Conservation (phyloP, 208 protist species). For the Wallacemonas collosoma region DNA sequence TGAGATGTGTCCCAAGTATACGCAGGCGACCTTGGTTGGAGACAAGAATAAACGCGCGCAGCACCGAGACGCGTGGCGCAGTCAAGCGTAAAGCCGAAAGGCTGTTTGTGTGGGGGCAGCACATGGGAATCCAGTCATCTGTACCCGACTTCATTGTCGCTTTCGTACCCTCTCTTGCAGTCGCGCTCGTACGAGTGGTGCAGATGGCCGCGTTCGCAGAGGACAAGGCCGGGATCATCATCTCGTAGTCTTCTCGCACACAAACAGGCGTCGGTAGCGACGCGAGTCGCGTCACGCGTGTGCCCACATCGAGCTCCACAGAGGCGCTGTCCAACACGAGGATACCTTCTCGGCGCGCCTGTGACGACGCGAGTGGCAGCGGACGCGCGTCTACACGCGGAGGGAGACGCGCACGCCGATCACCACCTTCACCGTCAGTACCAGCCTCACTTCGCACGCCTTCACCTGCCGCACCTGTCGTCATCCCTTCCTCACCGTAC, state of each 20-base stretch:
- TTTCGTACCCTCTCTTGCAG: background rate
- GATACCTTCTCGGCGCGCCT: constrained; percentile 46
- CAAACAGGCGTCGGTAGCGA: background rate
- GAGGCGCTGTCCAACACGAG: constrained; percentile 56
- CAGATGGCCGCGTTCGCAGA: background rate
- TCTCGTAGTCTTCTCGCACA: background rate
- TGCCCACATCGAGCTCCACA: constrained; percentile 49
- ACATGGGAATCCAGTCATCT: background rate
- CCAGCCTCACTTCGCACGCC: background rate
- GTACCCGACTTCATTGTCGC: background rate
- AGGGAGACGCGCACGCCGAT: background rate
- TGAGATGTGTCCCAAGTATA: constrained; percentile 31
- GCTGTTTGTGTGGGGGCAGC: background rate
- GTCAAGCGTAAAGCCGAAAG: background rate
- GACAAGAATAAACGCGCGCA: constrained; percentile 59
- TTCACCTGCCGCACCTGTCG: background rate
- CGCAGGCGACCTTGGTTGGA: constrained; percentile 66
- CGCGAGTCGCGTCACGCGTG: constrained; percentile 27
- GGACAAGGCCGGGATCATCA: background rate
- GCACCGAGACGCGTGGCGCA: constrained; percentile 14
- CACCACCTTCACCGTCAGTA: background rate
- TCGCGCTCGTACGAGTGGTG: background rate
- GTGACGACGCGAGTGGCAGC: background rate
- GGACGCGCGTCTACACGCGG: background rate
- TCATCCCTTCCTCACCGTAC: background rate